Conservation (phyloP, 2,329 filamentous ascomycete species). For the Pezicula carpinea region DNA sequence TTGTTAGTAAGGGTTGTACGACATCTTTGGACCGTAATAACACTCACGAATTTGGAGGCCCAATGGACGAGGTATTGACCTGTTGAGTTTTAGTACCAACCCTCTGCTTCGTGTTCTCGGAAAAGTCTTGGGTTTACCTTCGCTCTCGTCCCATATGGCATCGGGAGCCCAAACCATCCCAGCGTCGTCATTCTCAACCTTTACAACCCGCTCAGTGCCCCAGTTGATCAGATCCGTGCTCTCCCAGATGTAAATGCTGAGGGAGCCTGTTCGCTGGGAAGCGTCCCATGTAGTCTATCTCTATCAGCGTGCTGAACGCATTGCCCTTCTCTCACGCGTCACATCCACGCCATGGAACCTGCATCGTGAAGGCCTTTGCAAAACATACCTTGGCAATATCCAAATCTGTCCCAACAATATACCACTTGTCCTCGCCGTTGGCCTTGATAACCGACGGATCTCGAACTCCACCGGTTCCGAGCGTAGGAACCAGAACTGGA, state of each 20-base stretch:
- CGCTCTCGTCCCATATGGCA: slow-evolving; percentile 46
- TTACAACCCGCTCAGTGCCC: slow-evolving; percentile 41
- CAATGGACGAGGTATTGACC: slow-evolving; percentile 42
- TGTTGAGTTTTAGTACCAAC: slow-evolving; percentile 16
- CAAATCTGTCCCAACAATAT: slow-evolving; percentile 50
- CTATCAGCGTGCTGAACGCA: not conserved
- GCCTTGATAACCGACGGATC: slow-evolving; percentile 46
- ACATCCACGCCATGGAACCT: too few species aligned
- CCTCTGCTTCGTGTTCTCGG: not conserved
- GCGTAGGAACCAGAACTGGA: slow-evolving; percentile 43
- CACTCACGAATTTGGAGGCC: slow-evolving; percentile 41
- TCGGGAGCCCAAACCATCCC: slow-evolving; percentile 57
- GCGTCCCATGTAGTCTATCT: slow-evolving; percentile 46
- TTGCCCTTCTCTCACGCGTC: too few species aligned
- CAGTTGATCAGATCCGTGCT: slow-evolving; percentile 46
- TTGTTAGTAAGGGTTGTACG: not conserved
- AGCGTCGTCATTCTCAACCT: slow-evolving; percentile 46
- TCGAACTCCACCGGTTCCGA: slow-evolving; percentile 47
- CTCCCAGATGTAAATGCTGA: slow-evolving; percentile 52
- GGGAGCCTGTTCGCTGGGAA: slow-evolving; percentile 44
- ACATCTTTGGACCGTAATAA: not conserved
- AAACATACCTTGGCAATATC: slow-evolving; percentile 40
- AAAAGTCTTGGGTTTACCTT: slow-evolving; percentile 25
- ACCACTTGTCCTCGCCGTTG: slow-evolving; percentile 46
- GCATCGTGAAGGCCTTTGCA: too few species aligned